Percentiles rank a stretch among this genome's conserved stretches.
phyloP scores from a whole-genome alignment of 352 stramenopile genomes.

The Globisporangium polare region DNA sequence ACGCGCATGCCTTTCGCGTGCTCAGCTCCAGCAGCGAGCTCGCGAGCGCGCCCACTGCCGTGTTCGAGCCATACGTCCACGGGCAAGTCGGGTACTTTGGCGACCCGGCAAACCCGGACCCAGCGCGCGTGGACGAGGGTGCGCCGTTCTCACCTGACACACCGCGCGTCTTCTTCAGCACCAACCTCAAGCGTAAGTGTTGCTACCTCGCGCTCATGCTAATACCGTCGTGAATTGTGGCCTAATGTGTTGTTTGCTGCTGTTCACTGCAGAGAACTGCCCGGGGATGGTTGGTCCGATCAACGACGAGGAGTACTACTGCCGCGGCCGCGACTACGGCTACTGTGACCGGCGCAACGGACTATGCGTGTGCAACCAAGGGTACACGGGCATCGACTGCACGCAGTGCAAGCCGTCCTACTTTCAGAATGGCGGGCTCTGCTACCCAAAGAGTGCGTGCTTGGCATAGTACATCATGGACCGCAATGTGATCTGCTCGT shows the following conservation, averaged over 20 bases:
- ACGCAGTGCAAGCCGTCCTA: constrained; percentile 84
- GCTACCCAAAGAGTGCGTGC: constrained; percentile 81
- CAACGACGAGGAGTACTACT: constrained; percentile 91
- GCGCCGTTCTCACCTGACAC: constrained; percentile 69
- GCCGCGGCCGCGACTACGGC: constrained; percentile 84
- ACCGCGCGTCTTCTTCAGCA: constrained; percentile 48
- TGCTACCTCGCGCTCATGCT: too few species aligned
- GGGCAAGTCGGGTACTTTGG: constrained; percentile 84
- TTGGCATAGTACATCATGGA: background rate
- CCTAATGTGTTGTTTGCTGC: too few species aligned
- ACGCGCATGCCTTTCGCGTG: constrained; percentile 26
- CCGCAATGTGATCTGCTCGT: background rate
- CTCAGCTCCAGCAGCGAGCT: constrained; percentile 32
- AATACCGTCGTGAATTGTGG: too few species aligned
- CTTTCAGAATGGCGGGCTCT: constrained; percentile 81
- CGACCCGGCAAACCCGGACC: constrained; percentile 56
- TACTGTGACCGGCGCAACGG: constrained; percentile 93
- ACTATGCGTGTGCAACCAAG: constrained; percentile 92
- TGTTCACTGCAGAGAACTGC: constrained; percentile 44
- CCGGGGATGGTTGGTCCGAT: constrained; percentile 86
- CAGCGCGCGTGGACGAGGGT: constrained; percentile 85
- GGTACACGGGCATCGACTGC: constrained; percentile 91
- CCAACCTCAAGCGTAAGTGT: constrained; percentile 36
- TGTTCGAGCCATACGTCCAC: constrained; percentile 81
- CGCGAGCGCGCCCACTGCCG: constrained; percentile 25